These are phyloP conservation scores for Didymella exigua DNA, from an alignment of 2,329 filamentous ascomycete genomes.

Conservation along the genomic window DNA sequence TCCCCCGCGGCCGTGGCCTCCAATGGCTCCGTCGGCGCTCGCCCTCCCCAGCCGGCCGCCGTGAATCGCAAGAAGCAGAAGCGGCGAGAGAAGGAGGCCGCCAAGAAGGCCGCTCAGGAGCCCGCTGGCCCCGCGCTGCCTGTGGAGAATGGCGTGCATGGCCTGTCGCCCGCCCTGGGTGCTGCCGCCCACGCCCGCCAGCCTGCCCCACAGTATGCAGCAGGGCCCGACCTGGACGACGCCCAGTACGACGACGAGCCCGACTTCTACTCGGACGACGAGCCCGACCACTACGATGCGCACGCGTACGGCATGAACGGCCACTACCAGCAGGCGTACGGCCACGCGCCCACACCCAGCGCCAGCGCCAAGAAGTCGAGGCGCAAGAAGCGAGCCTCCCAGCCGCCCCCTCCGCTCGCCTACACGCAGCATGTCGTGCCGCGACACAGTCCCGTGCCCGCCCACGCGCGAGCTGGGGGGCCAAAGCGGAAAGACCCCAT, in stretches of 20 bases:
- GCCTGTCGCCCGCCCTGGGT: constrained; percentile 14
- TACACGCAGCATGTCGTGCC: constrained; percentile 38
- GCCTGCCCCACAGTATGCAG: constrained; percentile 50
- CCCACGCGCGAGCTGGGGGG: constrained; percentile 51
- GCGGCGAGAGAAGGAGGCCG: constrained; percentile 81
- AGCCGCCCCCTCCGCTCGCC: constrained; percentile 39
- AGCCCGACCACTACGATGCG: constrained; percentile 35
- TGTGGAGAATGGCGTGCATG: constrained; percentile 3
- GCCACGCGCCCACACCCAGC: constrained; percentile 26
- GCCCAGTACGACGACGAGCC: constrained; percentile 37
- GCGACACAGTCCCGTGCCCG: constrained; percentile 50
- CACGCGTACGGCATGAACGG: constrained; percentile 41
- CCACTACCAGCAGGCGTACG: constrained; percentile 39
- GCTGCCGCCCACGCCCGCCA: constrained; percentile 21
- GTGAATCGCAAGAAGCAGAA: constrained; percentile 97
- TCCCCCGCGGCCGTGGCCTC: constrained; percentile 32
- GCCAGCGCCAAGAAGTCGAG: constrained; percentile 59
- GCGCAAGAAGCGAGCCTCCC: constrained; percentile 71
- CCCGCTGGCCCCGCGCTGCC: constrained; percentile 27
- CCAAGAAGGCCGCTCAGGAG: constrained; percentile 58
- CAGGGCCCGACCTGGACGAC: constrained; percentile 54
- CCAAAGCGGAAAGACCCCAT: constrained; percentile 75
- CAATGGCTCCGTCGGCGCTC: constrained; percentile 48
- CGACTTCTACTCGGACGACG: constrained; percentile 51
- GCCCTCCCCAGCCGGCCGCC: constrained; percentile 46